A percentile compares a stretch with the other conserved stretches of the same genome.
Conservation (phyloP, 129 eudicot genomes). For the Oenanthe sinensis region DNA sequence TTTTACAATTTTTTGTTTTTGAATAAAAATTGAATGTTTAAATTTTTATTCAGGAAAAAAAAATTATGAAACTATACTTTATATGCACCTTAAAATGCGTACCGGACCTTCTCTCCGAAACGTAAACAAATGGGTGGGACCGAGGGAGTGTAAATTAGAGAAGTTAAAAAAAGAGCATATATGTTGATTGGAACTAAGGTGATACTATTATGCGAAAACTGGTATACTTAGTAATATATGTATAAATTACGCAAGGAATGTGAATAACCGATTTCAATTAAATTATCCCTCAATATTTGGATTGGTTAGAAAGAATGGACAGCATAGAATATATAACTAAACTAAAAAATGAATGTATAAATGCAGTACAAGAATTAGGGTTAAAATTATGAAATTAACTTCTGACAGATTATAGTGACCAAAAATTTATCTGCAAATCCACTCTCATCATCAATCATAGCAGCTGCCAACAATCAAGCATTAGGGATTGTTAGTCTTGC, state of each 20-base stretch:
- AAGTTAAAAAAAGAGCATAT: not conserved
- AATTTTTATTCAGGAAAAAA: too few relatives aligned
- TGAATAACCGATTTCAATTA: too few relatives aligned
- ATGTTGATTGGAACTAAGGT: not conserved
- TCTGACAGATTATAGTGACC: not conserved
- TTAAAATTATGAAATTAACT: not conserved
- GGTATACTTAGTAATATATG: not conserved
- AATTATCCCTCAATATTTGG: not conserved
- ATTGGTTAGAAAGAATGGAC: not conserved
- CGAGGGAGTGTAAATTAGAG: too few relatives aligned
- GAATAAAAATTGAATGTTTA: too few relatives aligned
- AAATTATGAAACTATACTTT: too few relatives aligned
- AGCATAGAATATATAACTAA: not conserved
- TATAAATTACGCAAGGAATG: not conserved
- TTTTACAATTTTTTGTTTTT: too few relatives aligned
- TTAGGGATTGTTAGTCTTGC: not conserved
- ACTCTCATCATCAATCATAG: not conserved
- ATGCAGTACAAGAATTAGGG: not conserved
- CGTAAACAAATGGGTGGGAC: too few relatives aligned
- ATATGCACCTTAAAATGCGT: too few relatives aligned
- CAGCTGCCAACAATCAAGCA: not conserved
- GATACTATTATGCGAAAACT: not conserved
- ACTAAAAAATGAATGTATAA: not conserved
- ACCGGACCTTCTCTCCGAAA: too few relatives aligned
- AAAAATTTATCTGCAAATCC: not conserved